Conservation (phyloP, 2,329 filamentous ascomycete species). For the Gnomoniopsis sp. region DNA sequence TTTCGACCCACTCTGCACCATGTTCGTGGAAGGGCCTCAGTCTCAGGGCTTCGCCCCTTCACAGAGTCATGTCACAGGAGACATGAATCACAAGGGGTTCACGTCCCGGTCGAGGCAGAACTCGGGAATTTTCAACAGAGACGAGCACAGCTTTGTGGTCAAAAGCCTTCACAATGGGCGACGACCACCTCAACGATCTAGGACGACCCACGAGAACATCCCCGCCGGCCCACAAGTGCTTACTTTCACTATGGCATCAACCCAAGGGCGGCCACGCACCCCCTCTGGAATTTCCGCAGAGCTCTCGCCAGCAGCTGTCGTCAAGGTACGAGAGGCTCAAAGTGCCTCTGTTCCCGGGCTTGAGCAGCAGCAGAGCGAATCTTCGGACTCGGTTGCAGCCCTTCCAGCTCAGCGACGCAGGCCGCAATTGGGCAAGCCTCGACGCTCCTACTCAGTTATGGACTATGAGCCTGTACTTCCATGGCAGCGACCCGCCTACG, state of each 20-base stretch:
- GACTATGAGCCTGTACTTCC: constrained; percentile 54
- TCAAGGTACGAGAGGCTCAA: background rate
- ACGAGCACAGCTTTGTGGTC: constrained; percentile 35
- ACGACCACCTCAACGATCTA: constrained; percentile 17
- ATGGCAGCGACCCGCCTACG: constrained; percentile 39
- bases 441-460: constrained; percentile 58
- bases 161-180: constrained; percentile 29
- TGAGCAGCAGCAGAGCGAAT: constrained; percentile 14
- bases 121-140: constrained; percentile 29
- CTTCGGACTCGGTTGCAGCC: constrained; percentile 16
- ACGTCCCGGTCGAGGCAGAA: constrained; percentile 19
- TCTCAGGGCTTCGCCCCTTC: constrained; percentile 7
- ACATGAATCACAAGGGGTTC: constrained; percentile 12
- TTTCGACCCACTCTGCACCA: background rate
- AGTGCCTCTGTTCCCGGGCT: background rate
- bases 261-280: constrained; percentile 6
- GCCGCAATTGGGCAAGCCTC: constrained; percentile 42
- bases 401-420: constrained; percentile 21
- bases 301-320: background rate
- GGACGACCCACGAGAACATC: constrained; percentile 18
- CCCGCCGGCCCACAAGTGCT: constrained; percentile 14
- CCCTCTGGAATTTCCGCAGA: background rate
- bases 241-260: constrained; percentile 11
- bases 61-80: constrained; percentile 3
- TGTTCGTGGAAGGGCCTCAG: constrained; percentile 15